Base-by-base conservation (phyloP, 2,329 filamentous ascomycete species). In the Aspergillus japonicus region DNA sequence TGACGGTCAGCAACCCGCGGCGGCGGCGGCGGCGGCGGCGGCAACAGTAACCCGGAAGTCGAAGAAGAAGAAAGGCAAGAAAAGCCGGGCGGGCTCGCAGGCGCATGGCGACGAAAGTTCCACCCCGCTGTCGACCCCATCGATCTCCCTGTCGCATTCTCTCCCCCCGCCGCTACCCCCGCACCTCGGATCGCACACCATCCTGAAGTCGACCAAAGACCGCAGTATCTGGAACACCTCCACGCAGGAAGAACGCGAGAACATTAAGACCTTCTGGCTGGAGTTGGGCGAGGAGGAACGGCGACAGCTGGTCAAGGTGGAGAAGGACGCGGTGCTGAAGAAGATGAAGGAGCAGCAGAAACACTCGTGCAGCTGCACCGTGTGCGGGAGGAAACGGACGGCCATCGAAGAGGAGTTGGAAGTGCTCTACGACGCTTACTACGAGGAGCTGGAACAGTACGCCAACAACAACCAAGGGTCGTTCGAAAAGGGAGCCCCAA, bases 311-410 rank as follows among this genome's bases (percentile, higher is more conserved):
- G 92, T 99, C 72, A 97, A 97, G 78, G 94, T 99, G 31, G 95
- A 99, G 78, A 99, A 99, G 79, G 94, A 99, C 77, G 94, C 95
- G 7, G 95, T 99, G 0, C 80, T 99, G 58, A 92, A 91, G 73
- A 99, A 99, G 82, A 99, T 99, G 95, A 99, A 99, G 82, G 95
- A 99, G 77, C 95, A 99, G 77, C 95, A 99, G 77, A 98, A 98
- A 78, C 93, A 98, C 75, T 98, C 94, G 2, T 99, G 95, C 81
- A 97, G 93, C 75, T 99, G 95, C 77, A 96, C 92, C 4, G 94
- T 99, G 47, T 99, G 95, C 76, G 95, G 95, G 56, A 87, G 95
- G 66, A 99, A 99, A 80, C 87, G 95, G 56, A 96, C 90, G 12
- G 95, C 95, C 44, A 99, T 99, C 68, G 95, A 99, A 77, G 95